Evolutionary conservation across 2,329 filamentous ascomycete species (phyloP).

Genomic region (Ophiostoma sp.): DNA sequence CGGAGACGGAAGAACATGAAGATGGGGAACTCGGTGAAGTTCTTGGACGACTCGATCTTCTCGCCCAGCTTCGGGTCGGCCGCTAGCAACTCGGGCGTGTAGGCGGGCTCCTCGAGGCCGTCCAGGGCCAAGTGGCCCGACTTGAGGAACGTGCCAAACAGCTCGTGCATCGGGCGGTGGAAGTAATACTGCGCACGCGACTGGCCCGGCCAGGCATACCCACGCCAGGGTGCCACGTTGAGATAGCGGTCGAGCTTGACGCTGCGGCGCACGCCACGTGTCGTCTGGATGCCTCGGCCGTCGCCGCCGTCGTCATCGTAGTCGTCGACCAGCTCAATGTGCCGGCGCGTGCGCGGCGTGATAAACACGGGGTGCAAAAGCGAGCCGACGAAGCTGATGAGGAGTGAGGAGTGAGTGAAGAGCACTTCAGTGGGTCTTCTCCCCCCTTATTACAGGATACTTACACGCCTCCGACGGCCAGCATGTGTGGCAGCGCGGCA

Average conservation of each 20-base stretch:
- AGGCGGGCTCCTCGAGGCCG: slow-evolving; percentile 49
- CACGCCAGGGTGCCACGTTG: slow-evolving; percentile 42
- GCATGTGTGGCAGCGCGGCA: slow-evolving; percentile 42
- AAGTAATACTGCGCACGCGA: slow-evolving; percentile 33
- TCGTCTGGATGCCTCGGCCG: slow-evolving; percentile 26
- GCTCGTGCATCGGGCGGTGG: slow-evolving; percentile 41
- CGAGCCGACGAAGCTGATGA: slow-evolving; percentile 44
- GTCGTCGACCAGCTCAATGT: slow-evolving; percentile 40
- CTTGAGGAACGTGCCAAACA: slow-evolving; percentile 47
- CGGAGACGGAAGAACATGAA: slow-evolving; percentile 39
- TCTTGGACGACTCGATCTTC: slow-evolving; percentile 33
- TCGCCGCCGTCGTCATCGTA: slow-evolving; percentile 33
- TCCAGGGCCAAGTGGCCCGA: slow-evolving; percentile 45
- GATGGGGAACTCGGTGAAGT: slow-evolving; percentile 43
- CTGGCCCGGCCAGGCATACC: slow-evolving; percentile 41
- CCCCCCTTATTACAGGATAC: neutral
- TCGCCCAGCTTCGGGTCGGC: slow-evolving; percentile 36
- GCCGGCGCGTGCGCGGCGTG: slow-evolving; percentile 45
- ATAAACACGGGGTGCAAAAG: slow-evolving; percentile 53
- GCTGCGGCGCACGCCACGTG: slow-evolving; percentile 39
- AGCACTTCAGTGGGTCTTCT: no score
- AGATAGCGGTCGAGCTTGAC: slow-evolving; percentile 47
- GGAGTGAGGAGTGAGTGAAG: no score
- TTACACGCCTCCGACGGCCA: slow-evolving; percentile 43
- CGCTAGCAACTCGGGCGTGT: slow-evolving; percentile 35